phyloP scores from a whole-genome alignment of 2,329 filamentous ascomycete species.

The Biscogniauxia mediterranea region DNA sequence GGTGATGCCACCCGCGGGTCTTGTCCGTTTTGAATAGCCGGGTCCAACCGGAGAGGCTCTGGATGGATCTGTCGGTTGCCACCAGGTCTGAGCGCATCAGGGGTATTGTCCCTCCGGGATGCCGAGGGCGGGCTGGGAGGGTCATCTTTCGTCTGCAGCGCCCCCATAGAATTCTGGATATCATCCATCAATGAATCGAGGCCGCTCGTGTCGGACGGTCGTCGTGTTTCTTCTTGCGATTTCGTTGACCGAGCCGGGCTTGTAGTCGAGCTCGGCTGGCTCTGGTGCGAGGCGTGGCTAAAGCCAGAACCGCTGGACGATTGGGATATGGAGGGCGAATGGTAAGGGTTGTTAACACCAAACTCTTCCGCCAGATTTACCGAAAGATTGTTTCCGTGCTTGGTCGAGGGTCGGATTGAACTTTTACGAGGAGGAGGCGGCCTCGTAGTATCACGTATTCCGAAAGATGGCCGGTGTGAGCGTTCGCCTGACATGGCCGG shows the following conservation, averaged over 20 bases:
- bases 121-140: conserved; percentile 19
- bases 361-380: conserved; percentile 61
- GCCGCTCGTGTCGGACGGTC: conserved; percentile 42
- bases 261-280: conserved; percentile 61
- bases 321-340: conserved; percentile 61
- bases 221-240: conserved; percentile 33
- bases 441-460: conserved; percentile 48
- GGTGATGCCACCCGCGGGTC: conserved; percentile 20
- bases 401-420: conserved; percentile 42
- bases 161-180: conserved; percentile 50
- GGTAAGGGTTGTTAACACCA: conserved; percentile 61
- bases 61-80: conserved; percentile 12
- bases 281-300: conserved; percentile 48
- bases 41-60: conserved; percentile 31
- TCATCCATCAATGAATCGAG: conserved; percentile 53
- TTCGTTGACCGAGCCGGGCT: conserved; percentile 49
- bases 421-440: conserved; percentile 53
- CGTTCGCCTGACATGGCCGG: conserved; percentile 26
- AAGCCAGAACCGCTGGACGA: conserved; percentile 63
- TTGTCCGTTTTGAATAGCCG: conserved; percentile 24
- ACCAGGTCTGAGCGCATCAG: conserved; percentile 4
- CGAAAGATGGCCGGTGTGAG: conserved; percentile 42
- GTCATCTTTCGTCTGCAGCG: conserved; percentile 34
- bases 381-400: conserved; percentile 39
- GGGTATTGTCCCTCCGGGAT: conserved; percentile 11